These are phyloP conservation scores for Cordyceps sp. DNA, from an alignment of 2,329 filamentous ascomycete genomes.

Conservation along the genomic window DNA sequence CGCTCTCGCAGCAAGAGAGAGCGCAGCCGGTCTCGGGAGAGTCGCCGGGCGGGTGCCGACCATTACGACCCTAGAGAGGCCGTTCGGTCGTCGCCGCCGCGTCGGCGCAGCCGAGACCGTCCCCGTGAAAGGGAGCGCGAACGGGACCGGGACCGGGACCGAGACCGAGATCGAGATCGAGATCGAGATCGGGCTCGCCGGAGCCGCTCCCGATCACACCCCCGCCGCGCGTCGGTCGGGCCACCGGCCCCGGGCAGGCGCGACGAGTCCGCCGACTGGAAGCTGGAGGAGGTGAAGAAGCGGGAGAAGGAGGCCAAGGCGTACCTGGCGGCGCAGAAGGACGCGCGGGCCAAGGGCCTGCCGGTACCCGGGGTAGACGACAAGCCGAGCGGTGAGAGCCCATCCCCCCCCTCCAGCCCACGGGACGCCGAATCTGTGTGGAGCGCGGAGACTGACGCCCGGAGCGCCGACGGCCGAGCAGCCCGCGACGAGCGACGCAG, in stretches of 20 bases:
- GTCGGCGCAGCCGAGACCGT: slow-evolving; percentile 12
- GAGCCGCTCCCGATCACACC: slow-evolving; percentile 27
- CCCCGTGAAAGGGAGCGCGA: slow-evolving; percentile 8
- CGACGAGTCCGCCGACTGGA: slow-evolving; percentile 37
- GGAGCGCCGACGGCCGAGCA: no score
- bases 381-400: slow-evolving; percentile 9
- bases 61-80: slow-evolving; percentile 7
- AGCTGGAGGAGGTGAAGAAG: slow-evolving; percentile 43
- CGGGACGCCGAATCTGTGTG: not conserved
- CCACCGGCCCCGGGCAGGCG: slow-evolving; percentile 23
- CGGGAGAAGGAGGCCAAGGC: slow-evolving; percentile 48
- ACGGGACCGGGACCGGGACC: slow-evolving; percentile 5
- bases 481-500: slow-evolving; percentile 23
- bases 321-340: slow-evolving; percentile 44
- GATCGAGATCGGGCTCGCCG: slow-evolving; percentile 17
- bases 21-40: slow-evolving; percentile 8
- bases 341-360: slow-evolving; percentile 41
- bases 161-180: no score
- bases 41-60: slow-evolving; percentile 6
- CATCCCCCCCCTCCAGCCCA: not conserved
- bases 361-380: slow-evolving; percentile 42
- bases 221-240: slow-evolving; percentile 16
- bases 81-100: slow-evolving; percentile 6
- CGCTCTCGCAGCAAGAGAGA: slow-evolving; percentile 10
- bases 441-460: not conserved